Evolutionary conservation across 2,329 filamentous ascomycete species (phyloP), one percentile per base, ranked within the genome.

Genomic region (Thielaviopsis euricoi): DNA sequence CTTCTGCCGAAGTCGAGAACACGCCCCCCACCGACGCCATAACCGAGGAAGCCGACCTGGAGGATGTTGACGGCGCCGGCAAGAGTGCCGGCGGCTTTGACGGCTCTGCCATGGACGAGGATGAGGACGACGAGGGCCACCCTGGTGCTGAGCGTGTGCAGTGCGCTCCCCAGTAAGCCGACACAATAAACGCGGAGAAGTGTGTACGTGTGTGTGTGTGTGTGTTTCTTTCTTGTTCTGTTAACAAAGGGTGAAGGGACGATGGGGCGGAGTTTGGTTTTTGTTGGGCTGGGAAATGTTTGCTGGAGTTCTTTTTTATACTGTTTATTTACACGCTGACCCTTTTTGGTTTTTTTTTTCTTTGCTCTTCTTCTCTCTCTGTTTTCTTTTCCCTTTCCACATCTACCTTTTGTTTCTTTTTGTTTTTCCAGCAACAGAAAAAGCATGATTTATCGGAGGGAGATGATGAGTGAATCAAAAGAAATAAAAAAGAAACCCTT

Each of bases 11-110:
- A 46, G 69, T 83, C 46, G 78, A 86, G 68, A 74, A 78, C 58
- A 71, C 80, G 23, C 86, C 89, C 52, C 89, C 91, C 5, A 66
- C 77, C 26, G 90, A 97, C 67, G 83, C 86, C 33, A 96, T 97
- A 89, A 87, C 86, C 21, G 93, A 98, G 67, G 85, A 88, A 64
- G 94, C 85, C 65, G 82, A 86, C 55, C 79, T 97, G 37, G 89
- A 97, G 71, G 87, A 94, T 61, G 76, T 94, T 49, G 91, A 96
- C 49, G 81, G 77, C 66, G 71, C 76, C 37, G 78, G 81, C 66
- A 78, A 79, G 57, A 78, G 85, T 10, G 29, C 37, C 6, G 37
- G 37, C 64, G 86, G 85, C 51, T 85, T 86, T 63, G 83, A 82
- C 60, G 75, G 73, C 52, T 73, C 71, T 57, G 69, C 70, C 61